phyloP scores from a whole-genome alignment of 2,329 filamentous ascomycete genomes.

The Fonsecaea erecta region DNA sequence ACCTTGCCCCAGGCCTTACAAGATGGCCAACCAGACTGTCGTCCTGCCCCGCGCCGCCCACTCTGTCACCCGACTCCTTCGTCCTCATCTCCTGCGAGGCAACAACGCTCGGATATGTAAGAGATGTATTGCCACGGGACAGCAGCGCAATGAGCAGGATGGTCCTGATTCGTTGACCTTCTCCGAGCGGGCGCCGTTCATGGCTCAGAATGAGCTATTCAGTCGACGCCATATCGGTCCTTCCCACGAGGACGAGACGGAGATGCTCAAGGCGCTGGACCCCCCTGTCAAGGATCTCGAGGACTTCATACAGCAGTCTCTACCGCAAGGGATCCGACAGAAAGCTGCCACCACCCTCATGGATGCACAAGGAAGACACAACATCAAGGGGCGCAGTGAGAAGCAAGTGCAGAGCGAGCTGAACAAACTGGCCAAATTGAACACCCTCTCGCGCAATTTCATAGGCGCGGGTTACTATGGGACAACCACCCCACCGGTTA shows the following conservation, averaged over 20 bases:
- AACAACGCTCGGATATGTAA: conserved; percentile 20
- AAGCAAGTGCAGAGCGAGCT: conserved; percentile 47
- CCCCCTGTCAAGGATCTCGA: conserved; percentile 76
- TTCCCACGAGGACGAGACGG: conserved; percentile 88
- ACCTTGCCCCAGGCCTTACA: not conserved
- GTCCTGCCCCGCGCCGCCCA: conserved; percentile 9
- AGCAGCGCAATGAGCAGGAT: conserved; percentile 11
- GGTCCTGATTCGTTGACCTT: not conserved
- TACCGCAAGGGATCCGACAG: conserved; percentile 79
- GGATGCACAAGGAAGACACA: conserved; percentile 48
- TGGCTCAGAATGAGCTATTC: conserved; percentile 24
- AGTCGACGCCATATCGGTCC: conserved; percentile 84
- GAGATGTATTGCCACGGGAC: conserved; percentile 22
- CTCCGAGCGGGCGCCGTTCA: conserved; percentile 12
- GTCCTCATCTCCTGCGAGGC: conserved; percentile 9
- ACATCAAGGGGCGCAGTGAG: conserved; percentile 51
- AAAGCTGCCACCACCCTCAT: conserved; percentile 54
- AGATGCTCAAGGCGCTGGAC: conserved; percentile 80
- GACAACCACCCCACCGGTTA: conserved; percentile 84
- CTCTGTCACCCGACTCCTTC: conserved; percentile 22
- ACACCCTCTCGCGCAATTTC: conserved; percentile 66
- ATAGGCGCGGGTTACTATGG: conserved; percentile 89
- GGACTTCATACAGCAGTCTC: conserved; percentile 80
- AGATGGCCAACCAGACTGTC: conserved; percentile 8
- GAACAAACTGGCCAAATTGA: conserved; percentile 49